Evolutionary conservation across 345 rosid genomes (phyloP).

Genomic region (Lepidium didymum): DNA sequence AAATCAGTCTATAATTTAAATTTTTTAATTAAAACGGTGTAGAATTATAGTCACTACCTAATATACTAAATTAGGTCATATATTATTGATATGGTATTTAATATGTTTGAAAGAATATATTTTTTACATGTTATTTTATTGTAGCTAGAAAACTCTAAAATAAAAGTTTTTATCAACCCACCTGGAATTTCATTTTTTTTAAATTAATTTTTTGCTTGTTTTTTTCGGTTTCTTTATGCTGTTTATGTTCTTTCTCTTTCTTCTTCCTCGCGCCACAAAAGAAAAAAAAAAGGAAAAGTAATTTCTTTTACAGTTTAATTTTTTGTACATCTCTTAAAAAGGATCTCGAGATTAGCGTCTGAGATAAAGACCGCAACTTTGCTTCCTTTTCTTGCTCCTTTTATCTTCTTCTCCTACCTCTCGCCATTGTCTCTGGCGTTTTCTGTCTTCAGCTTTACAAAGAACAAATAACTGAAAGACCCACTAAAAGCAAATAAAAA

Average conservation of each 20-base stretch:
- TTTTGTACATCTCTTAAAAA: constrained; percentile 9
- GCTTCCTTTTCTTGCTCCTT: constrained; percentile 2
- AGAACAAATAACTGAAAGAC: not conserved
- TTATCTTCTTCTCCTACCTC: constrained; percentile 10
- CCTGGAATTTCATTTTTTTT: constrained; percentile 10
- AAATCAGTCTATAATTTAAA: too few species aligned
- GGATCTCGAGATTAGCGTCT: constrained; percentile 42
- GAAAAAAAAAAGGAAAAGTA: not conserved
- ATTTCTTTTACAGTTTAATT: constrained; percentile 5
- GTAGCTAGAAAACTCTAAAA: too few species aligned
- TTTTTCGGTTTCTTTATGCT: not conserved
- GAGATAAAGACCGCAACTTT: constrained; percentile 27
- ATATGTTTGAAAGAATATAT: too few species aligned
- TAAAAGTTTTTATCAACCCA: too few species aligned
- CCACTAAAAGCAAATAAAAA: not conserved
- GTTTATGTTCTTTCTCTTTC: not conserved
- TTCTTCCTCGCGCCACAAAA: constrained; percentile 6
- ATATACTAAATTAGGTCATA: too few species aligned
- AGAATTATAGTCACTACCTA: too few species aligned
- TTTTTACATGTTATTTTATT: too few species aligned
- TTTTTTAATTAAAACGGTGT: too few species aligned
- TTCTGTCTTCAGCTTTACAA: not conserved
- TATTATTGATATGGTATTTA: too few species aligned
- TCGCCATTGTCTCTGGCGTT: constrained; percentile 22
- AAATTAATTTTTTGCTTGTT: not conserved